phyloP scores from a whole-genome alignment of 306 rosid genomes.

The Lathyrus oleraceus region DNA sequence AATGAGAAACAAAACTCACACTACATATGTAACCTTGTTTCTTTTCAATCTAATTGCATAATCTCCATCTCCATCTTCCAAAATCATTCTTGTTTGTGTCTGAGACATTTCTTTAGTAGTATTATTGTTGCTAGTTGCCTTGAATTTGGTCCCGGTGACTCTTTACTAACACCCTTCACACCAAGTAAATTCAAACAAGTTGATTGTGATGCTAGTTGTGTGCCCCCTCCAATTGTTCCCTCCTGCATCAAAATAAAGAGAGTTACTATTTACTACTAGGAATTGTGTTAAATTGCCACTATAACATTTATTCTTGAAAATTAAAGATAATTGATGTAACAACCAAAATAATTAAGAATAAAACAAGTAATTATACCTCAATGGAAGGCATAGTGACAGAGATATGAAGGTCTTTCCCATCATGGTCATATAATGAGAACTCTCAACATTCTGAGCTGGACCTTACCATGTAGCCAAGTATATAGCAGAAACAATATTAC shows the following conservation, averaged over 20 bases:
- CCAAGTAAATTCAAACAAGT: slow-evolving; percentile 91
- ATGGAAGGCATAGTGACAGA: slow-evolving; percentile 94
- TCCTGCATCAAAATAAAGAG: slow-evolving; percentile 47
- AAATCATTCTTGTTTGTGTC: too few species aligned
- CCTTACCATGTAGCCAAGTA: slow-evolving; percentile 94
- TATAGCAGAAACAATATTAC: slow-evolving; percentile 79
- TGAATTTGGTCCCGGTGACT: slow-evolving; percentile 71
- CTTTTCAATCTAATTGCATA: too few species aligned
- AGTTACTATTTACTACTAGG: not conserved
- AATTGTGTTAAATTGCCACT: not conserved
- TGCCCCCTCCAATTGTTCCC: slow-evolving; percentile 97
- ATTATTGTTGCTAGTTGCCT: slow-evolving; percentile 71
- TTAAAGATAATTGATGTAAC: not conserved
- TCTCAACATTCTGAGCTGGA: slow-evolving; percentile 93
- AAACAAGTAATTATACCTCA: slow-evolving; percentile 51
- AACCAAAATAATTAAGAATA: not conserved
- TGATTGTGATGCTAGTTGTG: slow-evolving; percentile 92
- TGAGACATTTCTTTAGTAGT: too few species aligned
- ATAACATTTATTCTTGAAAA: not conserved
- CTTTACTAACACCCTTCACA: slow-evolving; percentile 84
- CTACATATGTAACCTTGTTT: too few species aligned
- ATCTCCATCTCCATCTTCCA: too few species aligned
- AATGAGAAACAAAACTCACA: too few species aligned
- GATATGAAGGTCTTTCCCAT: slow-evolving; percentile 79
- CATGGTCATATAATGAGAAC: slow-evolving; percentile 92